Base-by-base conservation (phyloP, 1,139 yeast genomes). In the Pneumocystis murina region DNA sequence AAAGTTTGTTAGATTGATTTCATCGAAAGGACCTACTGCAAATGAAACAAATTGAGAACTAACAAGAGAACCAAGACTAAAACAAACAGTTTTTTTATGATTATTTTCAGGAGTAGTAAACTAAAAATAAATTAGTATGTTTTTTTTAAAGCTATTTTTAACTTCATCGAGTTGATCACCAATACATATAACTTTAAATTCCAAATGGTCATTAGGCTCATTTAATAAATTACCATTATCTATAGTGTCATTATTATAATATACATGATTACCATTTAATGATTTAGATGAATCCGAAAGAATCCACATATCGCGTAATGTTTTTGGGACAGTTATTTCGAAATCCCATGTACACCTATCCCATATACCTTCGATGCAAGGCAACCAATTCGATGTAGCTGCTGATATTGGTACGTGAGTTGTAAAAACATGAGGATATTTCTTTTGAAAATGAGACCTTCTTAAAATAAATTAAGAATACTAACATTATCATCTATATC, bases 31-130 rank as follows among this genome's bases (percentile, higher is more conserved):
- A 0, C 98, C 99, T 1, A 89, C 81, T 0, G 96, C 91, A 85
- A 96, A 92, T 0, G 97, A 97, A n/a, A 94, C 80, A 73, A 91
- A 97, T 69, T 91, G 97, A 0, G 98, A 90, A 62, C 95, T 85
- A 0, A 90, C 87, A 0, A 98, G 96, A 64, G 86, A 87, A 71
- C 84, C 85, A 33, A 92, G 79, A 54, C 88, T 87, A 79, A 91
- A 91, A 5, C 86, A 80, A 1, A 86, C 87, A 0, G 85, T 80
- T 69, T 89, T 92, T 71, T 88, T 88, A 1, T 85, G 79, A 60
- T 82, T 73, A 72, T 90, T 95, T 0, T 78, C 73, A 0, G 84
- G 80, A 68, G 84, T 85, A 0, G 83, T 78, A 5, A 74, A 67
- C 67, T 80, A 33, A 36, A 39, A 36, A 36, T 17, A 36, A n/a